Conservation (phyloP, 2,329 filamentous ascomycete genomes). For the Penicillium digitatum region DNA sequence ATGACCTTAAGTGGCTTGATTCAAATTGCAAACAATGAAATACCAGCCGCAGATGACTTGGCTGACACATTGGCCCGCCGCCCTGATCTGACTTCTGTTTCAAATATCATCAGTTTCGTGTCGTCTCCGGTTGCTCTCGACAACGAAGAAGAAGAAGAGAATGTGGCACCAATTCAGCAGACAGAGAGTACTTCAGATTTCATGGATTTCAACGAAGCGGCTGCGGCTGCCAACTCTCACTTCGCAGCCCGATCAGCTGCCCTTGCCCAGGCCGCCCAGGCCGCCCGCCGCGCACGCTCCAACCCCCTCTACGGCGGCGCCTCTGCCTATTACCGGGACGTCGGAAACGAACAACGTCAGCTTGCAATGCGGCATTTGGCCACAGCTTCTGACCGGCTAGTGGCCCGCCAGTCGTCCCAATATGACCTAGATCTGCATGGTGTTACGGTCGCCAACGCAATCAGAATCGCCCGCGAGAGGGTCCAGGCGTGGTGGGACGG, state of each 20-base stretch:
- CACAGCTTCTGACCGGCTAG: constrained; percentile 66
- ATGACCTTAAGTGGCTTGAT: constrained; percentile 53
- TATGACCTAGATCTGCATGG: constrained; percentile 75
- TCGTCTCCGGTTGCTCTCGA: constrained; percentile 23
- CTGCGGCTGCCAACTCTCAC: constrained; percentile 43
- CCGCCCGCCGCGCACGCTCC: constrained; percentile 61
- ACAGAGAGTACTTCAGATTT: constrained; percentile 3
- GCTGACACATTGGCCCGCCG: constrained; percentile 51
- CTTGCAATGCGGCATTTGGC: constrained; percentile 57
- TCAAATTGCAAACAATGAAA: constrained; percentile 55
- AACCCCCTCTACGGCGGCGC: constrained; percentile 70
- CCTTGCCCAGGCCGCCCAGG: constrained; percentile 55
- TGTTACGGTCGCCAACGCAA: constrained; percentile 73
- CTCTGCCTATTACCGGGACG: constrained; percentile 69
- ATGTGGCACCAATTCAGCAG: neutral
- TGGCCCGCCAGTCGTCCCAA: constrained; percentile 61
- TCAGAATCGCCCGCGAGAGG: constrained; percentile 67
- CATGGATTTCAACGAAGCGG: constrained; percentile 27
- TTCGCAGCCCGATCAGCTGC: constrained; percentile 49
- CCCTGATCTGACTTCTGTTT: constrained; percentile 27
- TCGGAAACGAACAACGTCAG: constrained; percentile 62
- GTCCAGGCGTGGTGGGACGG: constrained; percentile 72
- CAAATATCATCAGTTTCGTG: constrained; percentile 46
- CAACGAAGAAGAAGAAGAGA: constrained; percentile 23
- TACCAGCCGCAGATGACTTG: constrained; percentile 56